These are phyloP conservation scores for Naganishia antarctica DNA, from an alignment of 768 basidiomycete species.

Conservation along the genomic window DNA sequence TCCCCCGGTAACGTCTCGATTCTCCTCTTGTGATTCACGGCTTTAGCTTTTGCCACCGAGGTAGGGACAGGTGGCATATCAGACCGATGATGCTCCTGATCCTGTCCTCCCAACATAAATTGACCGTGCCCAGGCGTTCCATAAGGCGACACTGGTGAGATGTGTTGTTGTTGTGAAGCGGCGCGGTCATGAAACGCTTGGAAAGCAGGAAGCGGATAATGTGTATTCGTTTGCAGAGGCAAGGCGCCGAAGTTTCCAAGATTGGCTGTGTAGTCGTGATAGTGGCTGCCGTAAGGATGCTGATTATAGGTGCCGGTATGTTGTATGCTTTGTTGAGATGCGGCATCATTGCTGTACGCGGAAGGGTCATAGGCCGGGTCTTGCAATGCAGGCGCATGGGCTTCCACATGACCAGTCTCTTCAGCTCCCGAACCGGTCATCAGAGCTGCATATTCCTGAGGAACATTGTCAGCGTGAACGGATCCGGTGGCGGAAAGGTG, in stretches of 20 bases:
- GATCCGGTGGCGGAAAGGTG: conserved; percentile 8
- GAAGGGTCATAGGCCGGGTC: conserved; percentile 11
- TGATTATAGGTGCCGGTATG: conserved; percentile 4
- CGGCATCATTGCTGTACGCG: conserved; percentile 2
- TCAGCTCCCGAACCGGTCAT: conserved; percentile 9
- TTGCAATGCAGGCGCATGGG: conserved; percentile 13
- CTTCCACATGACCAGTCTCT: background rate
- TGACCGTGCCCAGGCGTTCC: conserved; percentile 12
- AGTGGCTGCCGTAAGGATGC: conserved; percentile 3
- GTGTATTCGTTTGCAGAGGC: conserved; percentile 10
- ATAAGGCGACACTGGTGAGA: conserved; percentile 14
- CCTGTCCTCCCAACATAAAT: conserved; percentile 9
- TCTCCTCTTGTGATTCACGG: conserved; percentile 2
- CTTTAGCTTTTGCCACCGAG: conserved; percentile 7
- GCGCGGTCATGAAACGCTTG: conserved; percentile 16
- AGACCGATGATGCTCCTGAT: conserved; percentile 19
- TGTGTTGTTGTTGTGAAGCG: conserved; percentile 2
- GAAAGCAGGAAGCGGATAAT: conserved; percentile 13
- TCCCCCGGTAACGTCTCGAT: conserved; percentile 18
- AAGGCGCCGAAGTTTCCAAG: conserved; percentile 4
- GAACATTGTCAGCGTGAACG: conserved; percentile 4
- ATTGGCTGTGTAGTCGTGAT: conserved; percentile 5
- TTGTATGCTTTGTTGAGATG: conserved; percentile 6
- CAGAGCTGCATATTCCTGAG: conserved; percentile 12
- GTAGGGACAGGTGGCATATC: conserved; percentile 17